Evolutionary conservation across 1,139 yeast genomes (phyloP).

Genomic region (Scheffersomyces titani): DNA sequence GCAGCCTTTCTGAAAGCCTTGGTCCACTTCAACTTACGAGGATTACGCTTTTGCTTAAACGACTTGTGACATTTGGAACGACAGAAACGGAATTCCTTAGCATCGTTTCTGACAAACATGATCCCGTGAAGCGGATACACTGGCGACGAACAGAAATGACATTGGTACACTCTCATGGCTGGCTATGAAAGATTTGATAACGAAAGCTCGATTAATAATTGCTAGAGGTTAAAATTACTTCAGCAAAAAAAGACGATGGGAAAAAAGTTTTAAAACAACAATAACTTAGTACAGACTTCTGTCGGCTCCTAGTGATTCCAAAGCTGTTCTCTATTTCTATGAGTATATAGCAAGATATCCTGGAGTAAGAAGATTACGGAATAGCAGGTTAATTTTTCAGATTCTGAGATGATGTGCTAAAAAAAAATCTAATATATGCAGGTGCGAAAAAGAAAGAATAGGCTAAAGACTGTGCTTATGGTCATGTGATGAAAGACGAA

Average conservation of each 20-base stretch:
- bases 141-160: constrained; percentile 98
- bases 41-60: constrained; percentile 97
- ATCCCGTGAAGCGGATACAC: constrained; percentile 98
- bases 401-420: neutral
- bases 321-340: too few species aligned
- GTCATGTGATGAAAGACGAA: neutral
- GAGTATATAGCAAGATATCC: neutral
- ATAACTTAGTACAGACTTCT: neutral
- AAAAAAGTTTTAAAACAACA: too few species aligned
- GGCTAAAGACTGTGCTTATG: neutral
- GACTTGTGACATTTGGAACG: constrained; percentile 98
- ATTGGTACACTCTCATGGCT: constrained; percentile 85
- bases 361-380: neutral
- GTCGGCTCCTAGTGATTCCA: neutral
- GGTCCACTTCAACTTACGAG: constrained; percentile 97
- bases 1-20: constrained; percentile 99
- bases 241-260: neutral
- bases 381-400: neutral
- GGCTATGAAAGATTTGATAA: neutral
- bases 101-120: constrained; percentile 96
- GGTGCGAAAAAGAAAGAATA: neutral
- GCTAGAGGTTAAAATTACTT: neutral
- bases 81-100: constrained; percentile 95
- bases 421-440: neutral
- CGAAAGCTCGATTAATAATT: neutral